Conservation (phyloP, 352 stramenopile genomes). For the Globisporangium barbulae region DNA sequence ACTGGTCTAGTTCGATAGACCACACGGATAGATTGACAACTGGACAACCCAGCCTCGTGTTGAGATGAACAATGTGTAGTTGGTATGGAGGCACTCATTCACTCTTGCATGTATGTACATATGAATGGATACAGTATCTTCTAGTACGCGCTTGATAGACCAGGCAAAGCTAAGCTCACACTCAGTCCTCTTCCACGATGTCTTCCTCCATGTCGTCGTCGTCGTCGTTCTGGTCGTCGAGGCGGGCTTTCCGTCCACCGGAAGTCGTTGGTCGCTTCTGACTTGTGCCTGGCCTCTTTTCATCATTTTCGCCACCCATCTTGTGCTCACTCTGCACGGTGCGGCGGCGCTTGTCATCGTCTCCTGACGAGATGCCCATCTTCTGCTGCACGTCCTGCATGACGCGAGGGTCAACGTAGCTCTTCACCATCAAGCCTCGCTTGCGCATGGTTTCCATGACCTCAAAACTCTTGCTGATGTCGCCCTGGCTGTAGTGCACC, state of each 20-base stretch:
- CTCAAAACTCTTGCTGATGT: slow-evolving; percentile 66
- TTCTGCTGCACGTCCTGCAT: slow-evolving; percentile 72
- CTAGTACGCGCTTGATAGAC: neutral
- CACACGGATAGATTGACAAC: no score
- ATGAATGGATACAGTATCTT: no score
- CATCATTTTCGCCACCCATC: slow-evolving; percentile 12
- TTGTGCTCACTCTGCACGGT: slow-evolving; percentile 33
- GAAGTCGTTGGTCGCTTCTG: slow-evolving; percentile 15
- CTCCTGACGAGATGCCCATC: slow-evolving; percentile 20
- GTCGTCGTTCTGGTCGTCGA: slow-evolving; percentile 29
- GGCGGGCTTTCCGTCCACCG: slow-evolving; percentile 23
- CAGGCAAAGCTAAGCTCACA: neutral
- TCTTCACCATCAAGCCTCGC: slow-evolving; percentile 54
- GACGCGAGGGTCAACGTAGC: slow-evolving; percentile 69
- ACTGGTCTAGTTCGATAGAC: no score
- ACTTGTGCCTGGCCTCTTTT: slow-evolving; percentile 20
- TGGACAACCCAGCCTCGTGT: no score
- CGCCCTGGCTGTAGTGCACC: slow-evolving; percentile 58
- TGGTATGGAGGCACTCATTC: no score
- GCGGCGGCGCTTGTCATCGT: slow-evolving; percentile 22
- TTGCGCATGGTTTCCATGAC: slow-evolving; percentile 80
- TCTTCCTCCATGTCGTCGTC: slow-evolving; percentile 83
- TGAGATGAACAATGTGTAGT: no score
- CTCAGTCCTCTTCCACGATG: slow-evolving; percentile 66
- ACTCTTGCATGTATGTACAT: no score